phyloP scores from a whole-genome alignment of 2,329 filamentous ascomycete genomes.

The Colletotrichum musae region DNA sequence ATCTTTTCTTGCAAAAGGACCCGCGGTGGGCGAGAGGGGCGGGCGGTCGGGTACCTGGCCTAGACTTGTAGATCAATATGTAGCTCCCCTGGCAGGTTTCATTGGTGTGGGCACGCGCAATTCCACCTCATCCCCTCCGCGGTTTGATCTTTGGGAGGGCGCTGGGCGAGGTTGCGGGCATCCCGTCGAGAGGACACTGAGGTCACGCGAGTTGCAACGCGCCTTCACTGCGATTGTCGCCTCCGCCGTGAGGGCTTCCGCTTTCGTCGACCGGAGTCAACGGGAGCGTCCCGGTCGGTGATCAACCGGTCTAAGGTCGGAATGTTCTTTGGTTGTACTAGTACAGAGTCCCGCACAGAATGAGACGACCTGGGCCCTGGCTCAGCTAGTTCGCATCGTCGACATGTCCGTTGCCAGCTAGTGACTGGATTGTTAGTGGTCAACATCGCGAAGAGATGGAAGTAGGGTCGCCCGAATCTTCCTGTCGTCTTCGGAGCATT shows the following conservation, averaged over 20 bases:
- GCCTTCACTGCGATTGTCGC: background rate
- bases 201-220: background rate
- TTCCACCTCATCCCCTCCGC: constrained; percentile 1
- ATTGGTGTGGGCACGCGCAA: constrained; percentile 32
- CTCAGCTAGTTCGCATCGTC: too few relatives aligned
- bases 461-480: background rate
- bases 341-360: too few relatives aligned
- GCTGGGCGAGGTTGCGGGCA: background rate
- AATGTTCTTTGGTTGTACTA: background rate
- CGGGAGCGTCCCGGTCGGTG: background rate
- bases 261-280: background rate
- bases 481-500: constrained; percentile 15
- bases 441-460: background rate
- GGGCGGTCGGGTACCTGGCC: constrained; percentile 19
- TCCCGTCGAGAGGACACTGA: background rate
- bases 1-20: background rate
- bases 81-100: constrained; percentile 33
- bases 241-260: background rate
- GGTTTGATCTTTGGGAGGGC: constrained; percentile 4
- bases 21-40: background rate
- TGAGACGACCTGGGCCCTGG: too few relatives aligned
- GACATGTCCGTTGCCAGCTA: too few relatives aligned
- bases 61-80: constrained; percentile 34
- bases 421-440: too few relatives aligned
- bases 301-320: constrained; percentile 1